Conservation (phyloP, 306 rosid species). For the Cucurbita maxima region DNA sequence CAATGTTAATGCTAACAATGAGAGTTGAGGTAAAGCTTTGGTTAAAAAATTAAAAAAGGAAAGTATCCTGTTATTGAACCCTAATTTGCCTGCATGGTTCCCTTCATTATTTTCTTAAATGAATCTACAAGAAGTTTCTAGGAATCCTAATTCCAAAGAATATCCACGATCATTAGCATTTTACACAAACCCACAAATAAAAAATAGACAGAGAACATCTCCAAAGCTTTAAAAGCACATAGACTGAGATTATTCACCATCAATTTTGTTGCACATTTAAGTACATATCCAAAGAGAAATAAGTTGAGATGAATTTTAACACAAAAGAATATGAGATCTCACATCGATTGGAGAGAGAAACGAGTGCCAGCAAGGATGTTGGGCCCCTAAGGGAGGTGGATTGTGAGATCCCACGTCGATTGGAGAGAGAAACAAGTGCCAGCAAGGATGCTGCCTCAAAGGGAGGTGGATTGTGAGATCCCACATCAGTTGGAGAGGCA, state of each 20-base stretch:
- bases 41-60: neutral
- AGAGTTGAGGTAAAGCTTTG: neutral
- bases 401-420: too few relatives aligned
- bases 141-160: neutral
- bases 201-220: too few relatives aligned
- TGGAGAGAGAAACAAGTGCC: too few relatives aligned
- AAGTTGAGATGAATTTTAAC: neutral
- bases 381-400: too few relatives aligned
- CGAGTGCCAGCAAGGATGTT: too few relatives aligned
- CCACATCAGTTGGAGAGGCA: too few relatives aligned
- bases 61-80: neutral
- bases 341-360: too few relatives aligned
- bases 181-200: too few relatives aligned
- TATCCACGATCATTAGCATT: neutral
- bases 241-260: neutral
- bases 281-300: neutral
- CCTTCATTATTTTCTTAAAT: neutral
- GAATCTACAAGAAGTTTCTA: neutral
- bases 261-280: neutral
- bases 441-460: too few relatives aligned
- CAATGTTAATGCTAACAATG: constrained; percentile 3
- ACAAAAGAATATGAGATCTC: neutral
- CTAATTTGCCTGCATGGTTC: neutral
- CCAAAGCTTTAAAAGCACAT: neutral
- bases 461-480: too few relatives aligned